Base-by-base conservation (phyloP, 139 green algal species). In the Coccomyxa sp. region DNA sequence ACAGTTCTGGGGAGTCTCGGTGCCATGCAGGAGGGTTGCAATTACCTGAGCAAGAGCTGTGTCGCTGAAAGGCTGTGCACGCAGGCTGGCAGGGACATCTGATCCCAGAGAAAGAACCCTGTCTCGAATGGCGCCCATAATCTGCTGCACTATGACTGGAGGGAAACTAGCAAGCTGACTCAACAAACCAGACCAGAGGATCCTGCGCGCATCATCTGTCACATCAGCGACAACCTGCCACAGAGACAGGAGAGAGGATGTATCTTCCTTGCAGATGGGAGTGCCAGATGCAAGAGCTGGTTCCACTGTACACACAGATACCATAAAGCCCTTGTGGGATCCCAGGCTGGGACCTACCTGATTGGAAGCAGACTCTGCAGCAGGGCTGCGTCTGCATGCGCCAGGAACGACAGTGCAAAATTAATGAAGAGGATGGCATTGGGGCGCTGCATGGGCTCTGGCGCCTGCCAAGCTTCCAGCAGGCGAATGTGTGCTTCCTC, bases 61-160 rank as follows among this genome's bases (percentile, higher is more conserved):
- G 39, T 93, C 88, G 0, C 85, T 80, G 27, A 89, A 92, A 0
- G 88, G 55, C 36, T 89, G 85, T 8, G 82, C 77, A 16, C 84
- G 84, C 12, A 77, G 68, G 33, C 55, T 69, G 2, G 85, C 50
- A 8, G 85, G 72, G 70, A 92, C 70, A 3, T 36, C 78, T 29
- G 74, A 78, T 39, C 55, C 73, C 12, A 31, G 8, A 0, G 55
- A 74, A 64, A 87, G 55, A 31, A 89, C 83, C 16, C 79, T 78
- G 55, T 70, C 74, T 18, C 76, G 44, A 34, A 90, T 72, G 64
- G 87, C 36, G 29, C n/a, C 41, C 58, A 74, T 14, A 12, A n/a
- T n/a, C n/a, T n/a, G n/a, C n/a, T n/a, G n/a, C n/a, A n/a, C n/a
- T n/a, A n/a, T n/a, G n/a, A n/a, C n/a, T n/a, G n/a, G n/a, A n/a